A percentile compares a stretch with the other conserved stretches of the same genome.
These are phyloP conservation scores for Cladophialophora exuberans DNA, from an alignment of 2,329 filamentous ascomycete species.

Conservation along the genomic window DNA sequence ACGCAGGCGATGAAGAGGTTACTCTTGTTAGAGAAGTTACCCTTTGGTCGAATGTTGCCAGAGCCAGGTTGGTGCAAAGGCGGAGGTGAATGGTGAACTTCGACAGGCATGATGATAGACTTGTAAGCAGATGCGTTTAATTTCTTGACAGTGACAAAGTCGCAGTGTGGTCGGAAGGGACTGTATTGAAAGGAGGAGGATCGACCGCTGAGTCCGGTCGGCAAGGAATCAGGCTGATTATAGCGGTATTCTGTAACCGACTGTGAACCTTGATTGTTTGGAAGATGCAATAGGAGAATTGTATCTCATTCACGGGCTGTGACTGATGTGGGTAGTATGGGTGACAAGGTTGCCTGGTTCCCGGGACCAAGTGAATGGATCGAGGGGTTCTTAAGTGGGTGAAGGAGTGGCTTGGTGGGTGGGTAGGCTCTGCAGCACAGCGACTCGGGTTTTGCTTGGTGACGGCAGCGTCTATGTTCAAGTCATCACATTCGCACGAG, in stretches of 20 bases:
- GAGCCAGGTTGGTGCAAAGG: slow-evolving; percentile 38
- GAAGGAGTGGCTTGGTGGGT: no score
- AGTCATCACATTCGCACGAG: no score
- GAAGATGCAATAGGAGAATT: no score
- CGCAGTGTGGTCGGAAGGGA: neutral
- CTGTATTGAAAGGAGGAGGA: neutral
- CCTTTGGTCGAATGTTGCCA: slow-evolving; percentile 45
- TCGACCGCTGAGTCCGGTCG: neutral
- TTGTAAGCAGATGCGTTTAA: neutral
- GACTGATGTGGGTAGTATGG: no score
- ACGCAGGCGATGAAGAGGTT: neutral
- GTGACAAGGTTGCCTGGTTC: no score
- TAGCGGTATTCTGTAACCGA: slow-evolving; percentile 1
- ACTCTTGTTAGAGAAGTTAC: slow-evolving; percentile 34
- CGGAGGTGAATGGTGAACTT: slow-evolving; percentile 30
- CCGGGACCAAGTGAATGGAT: no score
- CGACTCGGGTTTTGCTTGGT: no score
- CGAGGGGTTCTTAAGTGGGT: slow-evolving; percentile 4
- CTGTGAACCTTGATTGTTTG: neutral
- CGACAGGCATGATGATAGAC: slow-evolving; percentile 30
- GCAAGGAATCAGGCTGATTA: neutral
- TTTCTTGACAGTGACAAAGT: neutral
- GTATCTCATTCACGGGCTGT: no score
- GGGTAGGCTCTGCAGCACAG: no score
- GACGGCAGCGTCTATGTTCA: no score